Percentiles rank a stretch among this genome's conserved stretches.
Conservation (phyloP, 2,329 filamentous ascomycete species). For the Cladosporium oxysporum region DNA sequence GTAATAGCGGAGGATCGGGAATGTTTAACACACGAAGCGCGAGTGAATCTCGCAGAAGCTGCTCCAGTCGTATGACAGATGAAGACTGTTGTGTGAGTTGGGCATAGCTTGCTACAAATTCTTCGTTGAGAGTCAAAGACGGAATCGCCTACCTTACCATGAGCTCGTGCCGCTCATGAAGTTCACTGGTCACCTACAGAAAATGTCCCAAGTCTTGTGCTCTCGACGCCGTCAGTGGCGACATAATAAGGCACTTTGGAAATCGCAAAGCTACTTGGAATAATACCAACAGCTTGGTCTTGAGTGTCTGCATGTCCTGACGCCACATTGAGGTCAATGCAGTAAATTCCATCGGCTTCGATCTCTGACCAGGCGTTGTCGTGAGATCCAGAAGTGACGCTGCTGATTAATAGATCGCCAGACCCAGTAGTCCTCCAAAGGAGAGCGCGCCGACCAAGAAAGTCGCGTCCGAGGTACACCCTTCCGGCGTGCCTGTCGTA, state of each 20-base stretch:
- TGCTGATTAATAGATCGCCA: slow-evolving; percentile 65
- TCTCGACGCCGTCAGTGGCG: not conserved
- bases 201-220: not conserved
- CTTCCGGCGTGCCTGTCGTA: slow-evolving; percentile 64
- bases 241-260: slow-evolving; percentile 11
- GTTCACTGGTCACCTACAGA: slow-evolving; percentile 13
- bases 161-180: slow-evolving; percentile 26
- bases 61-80: slow-evolving; percentile 29
- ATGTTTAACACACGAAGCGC: slow-evolving; percentile 57
- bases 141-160: slow-evolving; percentile 39
- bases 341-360: slow-evolving; percentile 79
- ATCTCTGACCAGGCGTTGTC: slow-evolving; percentile 71
- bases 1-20: slow-evolving; percentile 46
- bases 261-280: not conserved
- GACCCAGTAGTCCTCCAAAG: slow-evolving; percentile 56
- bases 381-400: slow-evolving; percentile 61
- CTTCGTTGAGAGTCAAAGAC: slow-evolving; percentile 32
- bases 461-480: slow-evolving; percentile 83
- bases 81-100: slow-evolving; percentile 26
- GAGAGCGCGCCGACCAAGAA: slow-evolving; percentile 82
- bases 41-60: slow-evolving; percentile 32
- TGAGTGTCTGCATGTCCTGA: not conserved
- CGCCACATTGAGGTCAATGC: slow-evolving; percentile 54
- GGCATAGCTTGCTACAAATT: slow-evolving; percentile 16
- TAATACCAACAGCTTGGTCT: not conserved